Conservation (phyloP, 169 alveolate genomes). For the Plasmodium vivax region DNA sequence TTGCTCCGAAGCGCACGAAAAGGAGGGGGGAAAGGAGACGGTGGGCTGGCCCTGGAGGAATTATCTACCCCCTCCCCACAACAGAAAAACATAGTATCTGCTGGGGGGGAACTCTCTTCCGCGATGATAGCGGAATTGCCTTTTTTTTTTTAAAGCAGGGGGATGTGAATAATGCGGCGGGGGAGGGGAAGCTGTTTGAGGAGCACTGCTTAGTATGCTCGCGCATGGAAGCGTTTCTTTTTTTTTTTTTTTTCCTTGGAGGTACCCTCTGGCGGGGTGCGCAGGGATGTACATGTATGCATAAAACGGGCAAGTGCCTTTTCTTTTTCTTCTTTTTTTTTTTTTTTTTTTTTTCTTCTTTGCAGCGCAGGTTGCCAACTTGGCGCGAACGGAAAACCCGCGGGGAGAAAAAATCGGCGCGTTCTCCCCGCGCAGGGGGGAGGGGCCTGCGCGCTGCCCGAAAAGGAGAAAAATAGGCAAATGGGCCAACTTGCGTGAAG, state of each 20-base stretch:
- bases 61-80: not conserved
- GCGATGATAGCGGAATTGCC: not conserved
- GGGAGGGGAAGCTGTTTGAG: no score
- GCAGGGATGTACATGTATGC: not conserved
- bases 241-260: constrained; percentile 4
- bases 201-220: not conserved
- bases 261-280: not conserved
- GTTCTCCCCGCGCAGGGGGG: not conserved
- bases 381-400: not conserved
- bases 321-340: no score
- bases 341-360: not conserved
- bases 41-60: not conserved
- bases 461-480: no score
- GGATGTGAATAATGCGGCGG: not conserved
- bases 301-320: not conserved
- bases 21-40: not conserved
- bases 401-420: not conserved
- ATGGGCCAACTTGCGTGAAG: not conserved
- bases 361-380: not conserved
- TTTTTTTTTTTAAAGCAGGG: not conserved
- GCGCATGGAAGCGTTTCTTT: constrained; percentile 2
- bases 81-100: not conserved
- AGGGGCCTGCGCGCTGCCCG: not conserved
- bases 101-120: not conserved
- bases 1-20: not conserved